A percentile compares a stretch with the other conserved stretches of the same genome.
phyloP scores from a whole-genome alignment of 1,284 basidiomycete genomes.

The Clitocybe nebularis region DNA sequence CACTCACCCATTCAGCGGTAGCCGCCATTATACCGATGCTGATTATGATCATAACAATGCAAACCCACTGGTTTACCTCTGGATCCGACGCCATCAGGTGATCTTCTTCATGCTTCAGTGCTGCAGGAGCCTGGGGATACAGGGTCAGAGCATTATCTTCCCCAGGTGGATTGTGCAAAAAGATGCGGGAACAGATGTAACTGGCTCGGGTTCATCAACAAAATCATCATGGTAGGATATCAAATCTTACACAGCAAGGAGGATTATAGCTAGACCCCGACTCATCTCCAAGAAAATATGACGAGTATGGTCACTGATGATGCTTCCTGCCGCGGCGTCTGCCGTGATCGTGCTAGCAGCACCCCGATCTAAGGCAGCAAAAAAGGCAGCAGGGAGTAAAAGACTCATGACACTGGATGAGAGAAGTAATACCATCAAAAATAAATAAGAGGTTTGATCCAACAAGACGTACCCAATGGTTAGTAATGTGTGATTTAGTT shows the following conservation, averaged over 20 bases:
- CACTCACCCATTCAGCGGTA: conserved; percentile 64
- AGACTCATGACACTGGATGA: conserved; percentile 51
- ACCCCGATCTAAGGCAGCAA: conserved; percentile 52
- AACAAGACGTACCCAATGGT: conserved; percentile 49
- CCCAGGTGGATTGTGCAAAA: conserved; percentile 64
- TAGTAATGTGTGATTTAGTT: conserved; percentile 65
- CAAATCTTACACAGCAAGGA: conserved; percentile 52
- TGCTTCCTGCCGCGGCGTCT: conserved; percentile 20
- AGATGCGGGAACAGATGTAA: conserved; percentile 62
- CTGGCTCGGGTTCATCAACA: conserved; percentile 27
- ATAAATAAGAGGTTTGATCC: neutral
- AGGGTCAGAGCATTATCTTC: conserved; percentile 43
- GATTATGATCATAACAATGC: conserved; percentile 45
- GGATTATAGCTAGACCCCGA: conserved; percentile 55
- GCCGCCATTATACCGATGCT: conserved; percentile 58
- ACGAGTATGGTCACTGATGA: conserved; percentile 40
- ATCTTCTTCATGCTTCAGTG: conserved; percentile 39
- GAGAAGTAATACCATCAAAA: neutral
- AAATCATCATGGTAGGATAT: neutral
- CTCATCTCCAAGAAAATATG: conserved; percentile 53
- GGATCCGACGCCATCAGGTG: conserved; percentile 43
- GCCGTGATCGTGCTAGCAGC: conserved; percentile 15
- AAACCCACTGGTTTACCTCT: conserved; percentile 57
- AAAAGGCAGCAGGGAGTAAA: conserved; percentile 62
- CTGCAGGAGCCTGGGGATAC: conserved; percentile 40